Evolutionary conservation across 2,329 filamentous ascomycete species (phyloP).

Genomic region (Diaporthe vexans): DNA sequence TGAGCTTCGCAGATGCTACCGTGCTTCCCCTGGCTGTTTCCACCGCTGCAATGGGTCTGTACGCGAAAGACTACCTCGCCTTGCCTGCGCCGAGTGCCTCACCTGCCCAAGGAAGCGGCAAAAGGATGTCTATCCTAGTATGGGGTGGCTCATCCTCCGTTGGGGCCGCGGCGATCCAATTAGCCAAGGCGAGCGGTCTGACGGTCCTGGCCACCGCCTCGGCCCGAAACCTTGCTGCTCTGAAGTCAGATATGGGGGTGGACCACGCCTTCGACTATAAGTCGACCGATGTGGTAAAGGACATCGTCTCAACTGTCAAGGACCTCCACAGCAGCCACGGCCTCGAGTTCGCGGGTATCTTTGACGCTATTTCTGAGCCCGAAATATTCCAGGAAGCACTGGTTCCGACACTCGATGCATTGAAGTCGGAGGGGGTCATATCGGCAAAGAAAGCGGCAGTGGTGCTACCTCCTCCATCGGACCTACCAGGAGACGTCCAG

Average conservation of each 20-base stretch:
- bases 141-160: slow-evolving; percentile 42
- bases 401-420: background rate
- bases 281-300: slow-evolving; percentile 14
- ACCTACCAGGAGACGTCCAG: slow-evolving; percentile 13
- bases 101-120: background rate
- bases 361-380: slow-evolving; percentile 35
- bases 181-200: slow-evolving; percentile 38
- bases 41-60: slow-evolving; percentile 37
- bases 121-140: slow-evolving; percentile 34
- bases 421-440: slow-evolving; percentile 6
- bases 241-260: slow-evolving; percentile 28
- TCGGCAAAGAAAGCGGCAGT: slow-evolving; percentile 7
- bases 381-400: slow-evolving; percentile 12
- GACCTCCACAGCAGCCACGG: background rate
- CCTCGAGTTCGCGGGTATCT: slow-evolving; percentile 22
- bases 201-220: slow-evolving; percentile 39
- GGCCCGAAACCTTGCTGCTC: slow-evolving; percentile 25
- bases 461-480: background rate
- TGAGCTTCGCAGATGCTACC: slow-evolving; percentile 34
- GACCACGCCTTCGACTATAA: slow-evolving; percentile 39
- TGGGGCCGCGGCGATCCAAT: slow-evolving; percentile 36
- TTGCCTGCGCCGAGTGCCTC: slow-evolving; percentile 39
- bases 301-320: slow-evolving; percentile 24
- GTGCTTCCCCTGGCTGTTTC: slow-evolving; percentile 38
- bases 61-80: slow-evolving; percentile 20